These are phyloP conservation scores for Catharanthus roseus DNA, from an alignment of 257 asterid species.

Conservation along the genomic window DNA sequence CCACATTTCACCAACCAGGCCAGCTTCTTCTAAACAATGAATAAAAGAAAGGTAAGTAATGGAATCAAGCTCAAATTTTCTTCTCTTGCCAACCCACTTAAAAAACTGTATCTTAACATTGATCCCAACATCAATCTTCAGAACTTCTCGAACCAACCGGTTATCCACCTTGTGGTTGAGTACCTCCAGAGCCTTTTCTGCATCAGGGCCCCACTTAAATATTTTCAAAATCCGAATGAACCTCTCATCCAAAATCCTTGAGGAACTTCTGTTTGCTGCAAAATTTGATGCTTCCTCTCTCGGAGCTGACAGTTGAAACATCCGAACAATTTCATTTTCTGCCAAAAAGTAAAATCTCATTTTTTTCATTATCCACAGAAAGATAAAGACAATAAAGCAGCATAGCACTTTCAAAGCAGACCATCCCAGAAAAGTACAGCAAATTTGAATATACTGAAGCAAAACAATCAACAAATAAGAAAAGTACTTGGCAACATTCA, in stretches of 20 bases:
- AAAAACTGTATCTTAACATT: conserved; percentile 76
- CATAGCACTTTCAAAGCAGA: not conserved
- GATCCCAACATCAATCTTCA: conserved; percentile 72
- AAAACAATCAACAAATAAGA: not conserved
- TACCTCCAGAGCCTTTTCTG: conserved; percentile 86
- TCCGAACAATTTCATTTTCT: conserved; percentile 81
- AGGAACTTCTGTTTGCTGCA: conserved; percentile 21
- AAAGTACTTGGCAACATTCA: not conserved
- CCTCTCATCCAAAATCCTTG: conserved; percentile 71
- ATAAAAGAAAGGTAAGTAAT: conserved; percentile 66
- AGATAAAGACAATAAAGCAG: not conserved
- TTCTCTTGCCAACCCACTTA: conserved; percentile 82
- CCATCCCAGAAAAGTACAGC: not conserved
- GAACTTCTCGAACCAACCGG: conserved; percentile 67
- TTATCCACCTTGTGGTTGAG: conserved; percentile 63
- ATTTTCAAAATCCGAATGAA: conserved; percentile 81
- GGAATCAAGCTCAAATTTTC: conserved; percentile 72
- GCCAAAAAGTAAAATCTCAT: conserved; percentile 19
- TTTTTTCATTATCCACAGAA: not conserved
- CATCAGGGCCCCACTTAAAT: conserved; percentile 93
- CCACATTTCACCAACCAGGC: conserved; percentile 72
- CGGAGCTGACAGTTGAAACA: conserved; percentile 61
- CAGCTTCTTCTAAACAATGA: conserved; percentile 62
- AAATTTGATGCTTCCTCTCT: conserved; percentile 33
- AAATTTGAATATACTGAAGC: not conserved